Evolutionary conservation across 345 rosid genomes (phyloP), one percentile per base, ranked within the genome.

Genomic region (Linum lewisii): DNA sequence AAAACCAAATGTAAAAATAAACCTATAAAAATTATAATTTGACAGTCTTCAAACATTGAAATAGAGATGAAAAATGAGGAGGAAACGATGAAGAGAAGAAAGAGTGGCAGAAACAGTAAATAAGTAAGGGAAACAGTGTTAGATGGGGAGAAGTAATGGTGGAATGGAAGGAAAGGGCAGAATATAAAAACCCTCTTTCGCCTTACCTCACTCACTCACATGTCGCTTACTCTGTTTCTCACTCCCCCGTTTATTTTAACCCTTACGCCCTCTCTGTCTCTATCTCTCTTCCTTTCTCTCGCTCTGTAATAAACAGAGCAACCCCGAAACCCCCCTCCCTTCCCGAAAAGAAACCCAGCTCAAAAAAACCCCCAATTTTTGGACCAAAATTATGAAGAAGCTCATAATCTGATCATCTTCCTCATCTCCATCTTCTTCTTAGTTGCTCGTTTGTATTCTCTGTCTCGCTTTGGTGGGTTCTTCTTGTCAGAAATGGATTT

Each of bases 321-420:
- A 42, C 47, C 38, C 47, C 16, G 47, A 42, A 42, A 80, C 78
- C 82, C 72, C 57, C 61, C n/a, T n/a, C 59, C 64, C 63, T 57
- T 32, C 21, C 60, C 56, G 69, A 52, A 61, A 51, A 36, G 57
- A 62, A 36, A 36, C 22, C 57, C 24, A 50, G 29, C 59, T 36
- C 26, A 42, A 42, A 51, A 25, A 15, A 11, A 34, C 32, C 34
- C 36, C 49, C 29, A 44, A 13, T 20, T 20, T 37, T 54, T 21
- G 13, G 55, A 19, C 55, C 57, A 14, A 15, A 11, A 23, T 2
- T 6, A 54, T 54, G 57, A 54, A 54, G 57, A 20, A 54, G 47
- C 47, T 42, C 57, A 54, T 14, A 7, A 20, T 21, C 29, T 54
- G 57, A 54, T 10, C 57, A 21, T 6, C 26, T 54, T 22, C 24